These are phyloP conservation scores for Starmera dryadoides DNA, from an alignment of 805 yeast species.

Conservation along the genomic window DNA sequence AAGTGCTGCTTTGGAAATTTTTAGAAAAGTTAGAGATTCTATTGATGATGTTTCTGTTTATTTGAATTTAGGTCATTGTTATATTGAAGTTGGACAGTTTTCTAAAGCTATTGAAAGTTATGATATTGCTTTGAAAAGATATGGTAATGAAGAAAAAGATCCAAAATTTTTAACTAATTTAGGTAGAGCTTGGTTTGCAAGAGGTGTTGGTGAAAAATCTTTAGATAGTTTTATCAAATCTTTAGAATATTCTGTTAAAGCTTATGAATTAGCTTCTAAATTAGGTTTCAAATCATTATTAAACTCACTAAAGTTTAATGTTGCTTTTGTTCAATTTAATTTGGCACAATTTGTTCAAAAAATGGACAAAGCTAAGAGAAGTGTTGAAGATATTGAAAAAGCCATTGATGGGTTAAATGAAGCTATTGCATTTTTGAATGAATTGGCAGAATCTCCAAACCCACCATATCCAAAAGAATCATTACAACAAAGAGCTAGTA, in stretches of 20 bases:
- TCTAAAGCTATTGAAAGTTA: slow-evolving; percentile 85
- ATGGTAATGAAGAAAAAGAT: slow-evolving; percentile 52
- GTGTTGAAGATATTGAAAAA: slow-evolving; percentile 49
- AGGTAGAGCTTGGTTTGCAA: slow-evolving; percentile 82
- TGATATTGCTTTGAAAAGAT: slow-evolving; percentile 68
- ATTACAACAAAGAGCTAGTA: slow-evolving; percentile 75
- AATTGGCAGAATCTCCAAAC: slow-evolving; percentile 47
- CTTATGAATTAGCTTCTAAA: slow-evolving; percentile 32
- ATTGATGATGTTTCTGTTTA: slow-evolving; percentile 77
- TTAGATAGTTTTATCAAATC: slow-evolving; percentile 54
- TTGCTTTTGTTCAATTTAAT: slow-evolving; percentile 79
- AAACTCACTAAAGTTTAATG: slow-evolving; percentile 59
- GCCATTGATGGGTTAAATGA: slow-evolving; percentile 50
- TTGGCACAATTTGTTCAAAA: slow-evolving; percentile 77
- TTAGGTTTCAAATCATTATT: slow-evolving; percentile 28
- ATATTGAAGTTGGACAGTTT: slow-evolving; percentile 74
- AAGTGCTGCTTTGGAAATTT: slow-evolving; percentile 73
- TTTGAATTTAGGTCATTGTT: slow-evolving; percentile 83
- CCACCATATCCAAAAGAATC: slow-evolving; percentile 80
- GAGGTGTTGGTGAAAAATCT: slow-evolving; percentile 66
- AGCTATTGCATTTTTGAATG: slow-evolving; percentile 54
- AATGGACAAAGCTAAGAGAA: slow-evolving; percentile 50
- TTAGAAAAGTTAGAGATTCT: slow-evolving; percentile 86
- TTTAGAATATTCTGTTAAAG: slow-evolving; percentile 53
- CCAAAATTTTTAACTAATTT: slow-evolving; percentile 61